Evolutionary conservation across 371 early-diverging fungal genomes (phyloP), one percentile per base, ranked within the genome.

Genomic region (Cokeromyces recurvatus): DNA sequence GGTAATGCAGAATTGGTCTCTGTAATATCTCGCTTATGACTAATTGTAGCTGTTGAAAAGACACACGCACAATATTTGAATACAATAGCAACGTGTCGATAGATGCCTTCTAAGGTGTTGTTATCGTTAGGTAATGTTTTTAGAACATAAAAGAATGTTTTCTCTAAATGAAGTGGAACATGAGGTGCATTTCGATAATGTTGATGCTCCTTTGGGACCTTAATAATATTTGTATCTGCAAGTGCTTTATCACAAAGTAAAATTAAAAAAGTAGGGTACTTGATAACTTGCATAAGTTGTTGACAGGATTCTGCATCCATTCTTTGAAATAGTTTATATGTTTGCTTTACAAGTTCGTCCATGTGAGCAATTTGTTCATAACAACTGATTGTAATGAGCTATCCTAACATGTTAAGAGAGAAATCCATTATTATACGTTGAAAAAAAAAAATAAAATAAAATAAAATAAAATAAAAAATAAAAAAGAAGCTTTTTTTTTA

Each of bases 61-160:
- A 55, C 55, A 34, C 27, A 48, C 55, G 48, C 44, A 12, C 59
- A 58, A 19, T 58, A 58, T 27, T 53, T 53, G 0, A 41, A 40
- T 2, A 58, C 59, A 3, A 58, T 37, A 10, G 44, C 16, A 1
- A 41, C 29, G 41, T 58, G 59, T 4, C 46, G 46, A 41, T 58
- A 58, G 9, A 58, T 40, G 5, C 17, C 32, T 5, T 48, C 46
- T 4, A 56, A 17, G 6, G 11, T 6, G 1, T 36, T 19, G 2
- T 20, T 39, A 3, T 17, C 17, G 10, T 29, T 17, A 0, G 59
- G 59, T 12, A 44, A 4, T 20, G 59, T 58, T 23, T 41, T 45
- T 11, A 58, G 32, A 4, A 46, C 59, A 20, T 53, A 58, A 29
- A 37, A 40, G 12, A 53, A 39, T 32, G 53, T 7, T 25, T 58